Evolutionary conservation across 1,284 basidiomycete species (phyloP), one percentile per base, ranked within the genome.

Genomic region (Melampsora larici-populina): DNA sequence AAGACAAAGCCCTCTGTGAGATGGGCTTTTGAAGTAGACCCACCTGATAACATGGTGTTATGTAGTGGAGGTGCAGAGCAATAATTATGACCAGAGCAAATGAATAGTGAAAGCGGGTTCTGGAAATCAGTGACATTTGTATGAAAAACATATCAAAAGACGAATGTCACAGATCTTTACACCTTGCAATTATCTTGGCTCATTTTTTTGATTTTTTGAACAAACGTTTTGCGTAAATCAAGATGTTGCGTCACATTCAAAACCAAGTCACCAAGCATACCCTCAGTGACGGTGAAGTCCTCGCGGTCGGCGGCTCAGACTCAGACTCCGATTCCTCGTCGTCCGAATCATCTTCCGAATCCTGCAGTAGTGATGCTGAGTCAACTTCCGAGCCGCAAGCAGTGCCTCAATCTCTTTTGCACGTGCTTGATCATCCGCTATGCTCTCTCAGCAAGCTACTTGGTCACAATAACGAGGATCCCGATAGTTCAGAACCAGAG

Each of bases 241-340:
- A 46, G 43, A 60, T 60, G 55, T 60, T 60, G 29, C 55, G 55
- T 26, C 55, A 60, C n/a, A 60, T 60, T 31, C 24, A 60, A 60
- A 60, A 60, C 11, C 55, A 60, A 60, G 55, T 60, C 55, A 60
- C n/a, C 0, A 60, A 60, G 26, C 55, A 60, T 15, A 60, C 55
- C 7, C 55, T 60, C 24, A 29, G 15, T 31, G 55, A 29, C 26
- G 55, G 55, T 26, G 55, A 60, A 24, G 55, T 60, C n/a, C 55
- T 60, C 29, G 2, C 55, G n/a, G 55, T 60, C 29, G 55, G 55
- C 1, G 55, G n/a, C 21, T 60, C 55, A 60, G 55, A 60, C 3
- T 60, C 55, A 26, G 55, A 60, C 7, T 60, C 55, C n/a, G 55
- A 60, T 60, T 60, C 55, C 11, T 24, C n/a, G 17, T 60, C 55